phyloP scores from a whole-genome alignment of 208 protist species.

The Leishmania aethiopica region DNA sequence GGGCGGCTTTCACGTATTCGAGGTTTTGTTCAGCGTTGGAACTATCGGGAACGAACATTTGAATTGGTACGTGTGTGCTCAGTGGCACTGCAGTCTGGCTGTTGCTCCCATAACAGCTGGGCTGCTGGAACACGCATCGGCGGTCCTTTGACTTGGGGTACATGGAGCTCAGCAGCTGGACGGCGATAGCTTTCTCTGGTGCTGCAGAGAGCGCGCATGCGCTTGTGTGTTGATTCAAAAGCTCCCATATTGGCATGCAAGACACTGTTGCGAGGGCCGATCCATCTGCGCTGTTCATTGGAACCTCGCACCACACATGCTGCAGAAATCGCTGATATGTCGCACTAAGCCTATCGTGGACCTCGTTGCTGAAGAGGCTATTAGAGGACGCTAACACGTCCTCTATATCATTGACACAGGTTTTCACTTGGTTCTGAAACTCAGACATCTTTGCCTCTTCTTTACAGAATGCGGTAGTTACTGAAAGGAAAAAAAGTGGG shows the following conservation, averaged over 20 bases:
- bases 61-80: conserved; percentile 21
- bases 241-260: conserved; percentile 85
- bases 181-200: conserved; percentile 39
- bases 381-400: conserved; percentile 13
- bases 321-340: conserved; percentile 23
- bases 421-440: conserved; percentile 29
- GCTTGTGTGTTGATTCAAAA: conserved; percentile 62
- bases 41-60: neutral
- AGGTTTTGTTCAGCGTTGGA: neutral
- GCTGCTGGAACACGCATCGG: conserved; percentile 75
- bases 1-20: conserved; percentile 12
- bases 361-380: neutral
- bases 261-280: conserved; percentile 67
- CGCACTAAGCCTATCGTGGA: neutral
- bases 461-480: neutral
- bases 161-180: conserved; percentile 55
- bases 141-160: conserved; percentile 84
- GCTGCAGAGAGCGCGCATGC: conserved; percentile 21
- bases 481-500: neutral
- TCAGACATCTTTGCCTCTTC: conserved; percentile 21
- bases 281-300: conserved; percentile 45
- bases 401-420: conserved; percentile 25
- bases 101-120: conserved; percentile 25
- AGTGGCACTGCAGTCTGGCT: conserved; percentile 27
- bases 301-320: conserved; percentile 43